Evolutionary conservation across 345 rosid genomes (phyloP), one percentile per base, ranked within the genome.

Genomic region (Lepidium didymum): DNA sequence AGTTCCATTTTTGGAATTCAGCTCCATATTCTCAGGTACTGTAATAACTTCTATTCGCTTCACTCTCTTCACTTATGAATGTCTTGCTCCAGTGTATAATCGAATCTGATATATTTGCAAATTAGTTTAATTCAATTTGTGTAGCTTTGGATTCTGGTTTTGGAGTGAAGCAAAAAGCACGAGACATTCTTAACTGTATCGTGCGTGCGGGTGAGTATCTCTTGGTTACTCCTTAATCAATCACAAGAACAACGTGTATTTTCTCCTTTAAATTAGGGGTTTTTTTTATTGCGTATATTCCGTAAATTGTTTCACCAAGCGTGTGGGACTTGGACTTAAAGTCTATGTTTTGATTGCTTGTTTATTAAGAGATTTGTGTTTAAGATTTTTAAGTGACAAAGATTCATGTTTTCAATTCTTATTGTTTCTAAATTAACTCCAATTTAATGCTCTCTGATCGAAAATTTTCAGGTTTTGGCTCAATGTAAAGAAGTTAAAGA

Each of bases 201-300:
- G 72, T 74, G 27, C 77, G 73, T 74, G 51, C 18, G 29, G 9
- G 51, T 60, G 57, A 52, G 67, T 10, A 11, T 69, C 35, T 56
- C 34, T 59, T 66, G 27, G 19, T 29, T n/a, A 34, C 44, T 63
- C 43, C 19, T 36, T 21, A 33, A 4, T 19, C 60, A 59, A 33
- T 67, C 78, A 74, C 78, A 68, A 45, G n/a, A 67, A 60, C 36
- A 44, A 74, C 78, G 73, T 74, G 77, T 40, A 8, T 55, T 25
- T 35, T 21, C 49, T 71, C 56, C 64, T 10, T 38, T 47, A n/a
- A 10, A 19, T 51, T 19, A n/a, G 25, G 69, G 1, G 41, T 36
- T 49, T 38, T 13, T 64, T 29, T 18, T 46, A 23, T 23, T 23
- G 27, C 41, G n/a, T 45, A n/a, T 25, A 21, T 2, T 44, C 34